Evolutionary conservation across 2,329 filamentous ascomycete genomes (phyloP), one percentile per base, ranked within the genome.

Genomic region (Cryphonectria japonica): DNA sequence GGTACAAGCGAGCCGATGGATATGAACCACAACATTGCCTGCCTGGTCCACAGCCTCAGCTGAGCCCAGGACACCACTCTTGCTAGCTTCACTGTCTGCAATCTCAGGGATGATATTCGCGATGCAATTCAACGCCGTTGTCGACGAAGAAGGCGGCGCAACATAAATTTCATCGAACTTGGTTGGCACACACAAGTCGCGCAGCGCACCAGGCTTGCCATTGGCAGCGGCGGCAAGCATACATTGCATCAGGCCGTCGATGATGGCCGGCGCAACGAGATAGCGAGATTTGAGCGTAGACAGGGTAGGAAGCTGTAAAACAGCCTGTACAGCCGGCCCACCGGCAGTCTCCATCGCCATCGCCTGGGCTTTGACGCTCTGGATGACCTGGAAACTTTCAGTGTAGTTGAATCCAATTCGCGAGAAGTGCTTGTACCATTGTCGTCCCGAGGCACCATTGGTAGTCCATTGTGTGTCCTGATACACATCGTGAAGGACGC

Each of bases 371-470:
- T n/a, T 52, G 50, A 52, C 50, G 2, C 3, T 52, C n/a, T 52
- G 50, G n/a, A 52, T 52, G 50, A 52, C 50, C 50, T 52, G 50
- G n/a, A 52, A 52, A 26, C 50, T 52, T 9, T 52, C 50, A 22
- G 50, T 52, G 50, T 52, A 26, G n/a, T 52, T 52, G 50, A 52
- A 52, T 0, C 50, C 50, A n/a, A 52, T 26, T 13, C n/a, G 50
- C n/a, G 50, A 52, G n/a, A 52, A 52, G 50, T 52, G 50, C 50
- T 52, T 52, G n/a, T 52, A 52, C 50, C 50, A 52, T 26, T 52
- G 50, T 52, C 50, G 50, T 26, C 50, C 50, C 8, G 50, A 52
- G 50, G 50, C 50, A n/a, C 50, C 22, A 11, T n/a, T 26, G n/a
- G 50, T 26, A 26, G 50, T 13, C 50, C 50, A 52, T n/a, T 26